Conservation (phyloP, 2,329 filamentous ascomycete species). For the Pseudocercospora macadamiae region DNA sequence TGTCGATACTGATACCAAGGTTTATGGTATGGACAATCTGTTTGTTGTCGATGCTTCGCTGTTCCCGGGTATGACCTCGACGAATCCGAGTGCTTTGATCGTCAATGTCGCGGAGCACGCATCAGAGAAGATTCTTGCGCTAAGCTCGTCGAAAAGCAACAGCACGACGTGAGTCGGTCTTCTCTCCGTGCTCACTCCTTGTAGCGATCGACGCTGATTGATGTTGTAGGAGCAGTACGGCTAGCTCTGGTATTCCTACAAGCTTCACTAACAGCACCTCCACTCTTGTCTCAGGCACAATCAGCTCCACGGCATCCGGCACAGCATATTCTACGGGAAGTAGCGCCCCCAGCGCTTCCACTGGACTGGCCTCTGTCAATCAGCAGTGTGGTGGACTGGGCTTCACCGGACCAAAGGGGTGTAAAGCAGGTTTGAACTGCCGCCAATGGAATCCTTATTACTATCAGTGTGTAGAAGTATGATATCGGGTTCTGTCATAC, state of each 20-base stretch:
- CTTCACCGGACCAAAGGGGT: slow-evolving; percentile 10
- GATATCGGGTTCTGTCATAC: background rate
- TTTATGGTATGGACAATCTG: slow-evolving; percentile 66
- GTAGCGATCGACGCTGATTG: slow-evolving; percentile 5
- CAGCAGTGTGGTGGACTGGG: slow-evolving; percentile 20
- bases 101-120: slow-evolving; percentile 67
- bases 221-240: background rate
- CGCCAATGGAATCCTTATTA: slow-evolving; percentile 17
- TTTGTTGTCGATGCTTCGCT: slow-evolving; percentile 71
- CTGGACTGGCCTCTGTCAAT: slow-evolving; percentile 3
- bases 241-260: background rate
- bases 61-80: slow-evolving; percentile 69
- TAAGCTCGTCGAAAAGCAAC: slow-evolving; percentile 26
- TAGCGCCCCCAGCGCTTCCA: background rate
- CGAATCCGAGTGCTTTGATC: slow-evolving; percentile 68
- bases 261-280: background rate
- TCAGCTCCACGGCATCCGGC: slow-evolving; percentile 1
- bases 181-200: background rate
- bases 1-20: slow-evolving; percentile 55
- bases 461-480: slow-evolving; percentile 16
- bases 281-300: background rate
- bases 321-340: slow-evolving; percentile 3
- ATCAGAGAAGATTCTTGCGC: slow-evolving; percentile 54
- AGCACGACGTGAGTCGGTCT: slow-evolving; percentile 1
- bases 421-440: slow-evolving; percentile 12